These are phyloP conservation scores for Leccinum olivaceopallidum DNA, from an alignment of 768 basidiomycete species.

Conservation along the genomic window DNA sequence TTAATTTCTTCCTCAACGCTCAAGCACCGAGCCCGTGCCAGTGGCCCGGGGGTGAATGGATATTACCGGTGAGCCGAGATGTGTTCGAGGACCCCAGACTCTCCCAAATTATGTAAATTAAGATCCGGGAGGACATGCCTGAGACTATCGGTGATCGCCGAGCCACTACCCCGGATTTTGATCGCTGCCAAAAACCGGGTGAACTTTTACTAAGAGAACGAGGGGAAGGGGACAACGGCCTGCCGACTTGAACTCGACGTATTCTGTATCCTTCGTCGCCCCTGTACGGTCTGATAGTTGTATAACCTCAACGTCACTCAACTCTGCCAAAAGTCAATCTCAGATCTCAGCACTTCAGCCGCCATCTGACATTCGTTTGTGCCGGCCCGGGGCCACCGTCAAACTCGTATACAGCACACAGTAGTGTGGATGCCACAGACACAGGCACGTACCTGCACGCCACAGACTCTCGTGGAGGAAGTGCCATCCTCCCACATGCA, in stretches of 20 bases:
- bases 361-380: too few relatives aligned
- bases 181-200: background rate
- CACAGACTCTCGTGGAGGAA: background rate
- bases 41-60: too few relatives aligned
- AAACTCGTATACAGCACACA: background rate
- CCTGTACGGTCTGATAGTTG: too few relatives aligned
- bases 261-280: background rate
- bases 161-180: background rate
- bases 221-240: background rate
- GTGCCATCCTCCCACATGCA: background rate
- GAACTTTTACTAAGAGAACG: background rate
- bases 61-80: too few relatives aligned
- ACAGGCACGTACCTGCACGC: background rate
- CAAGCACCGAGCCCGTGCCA: too few relatives aligned
- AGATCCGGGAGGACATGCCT: background rate
- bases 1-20: background rate
- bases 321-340: background rate
- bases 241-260: too few relatives aligned
- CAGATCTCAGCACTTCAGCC: too few relatives aligned
- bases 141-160: background rate
- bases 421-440: background rate
- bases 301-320: too few relatives aligned
- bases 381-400: too few relatives aligned
- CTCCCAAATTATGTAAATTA: background rate
- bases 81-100: background rate